These are phyloP conservation scores for Pythium brachiatum DNA, from an alignment of 352 stramenopile genomes.

Conservation along the genomic window DNA sequence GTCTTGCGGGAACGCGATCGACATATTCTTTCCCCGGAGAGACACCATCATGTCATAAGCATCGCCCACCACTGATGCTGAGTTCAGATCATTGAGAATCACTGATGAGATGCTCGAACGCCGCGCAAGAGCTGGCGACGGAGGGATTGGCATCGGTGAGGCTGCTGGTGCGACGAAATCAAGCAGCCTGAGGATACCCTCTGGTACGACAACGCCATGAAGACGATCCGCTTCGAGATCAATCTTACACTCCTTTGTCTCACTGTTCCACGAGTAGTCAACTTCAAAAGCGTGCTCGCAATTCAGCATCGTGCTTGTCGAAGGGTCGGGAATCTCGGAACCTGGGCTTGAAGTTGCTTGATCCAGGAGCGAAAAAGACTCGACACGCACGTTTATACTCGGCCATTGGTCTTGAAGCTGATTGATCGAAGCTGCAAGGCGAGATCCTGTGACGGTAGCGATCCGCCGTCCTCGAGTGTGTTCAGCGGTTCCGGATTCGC, in stretches of 20 bases:
- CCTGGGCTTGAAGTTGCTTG: constrained; percentile 27
- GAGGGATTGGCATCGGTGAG: neutral
- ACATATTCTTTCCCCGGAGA: constrained; percentile 44
- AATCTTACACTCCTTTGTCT: constrained; percentile 37
- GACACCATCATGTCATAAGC: constrained; percentile 44
- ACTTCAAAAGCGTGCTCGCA: constrained; percentile 43
- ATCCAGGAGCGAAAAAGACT: constrained; percentile 39
- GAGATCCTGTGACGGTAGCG: constrained; percentile 2
- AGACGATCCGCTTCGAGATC: constrained; percentile 49
- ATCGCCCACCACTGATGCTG: neutral
- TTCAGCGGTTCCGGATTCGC: neutral
- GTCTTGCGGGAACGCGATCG: constrained; percentile 56
- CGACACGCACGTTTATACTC: constrained; percentile 38
- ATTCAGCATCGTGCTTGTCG: constrained; percentile 28
- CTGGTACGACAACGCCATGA: constrained; percentile 50
- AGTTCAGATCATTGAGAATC: constrained; percentile 17
- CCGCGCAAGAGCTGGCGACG: constrained; percentile 19
- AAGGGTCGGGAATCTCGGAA: neutral
- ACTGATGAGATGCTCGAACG: constrained; percentile 55
- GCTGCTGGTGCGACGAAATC: constrained; percentile 46
- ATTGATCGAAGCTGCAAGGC: constrained; percentile 18
- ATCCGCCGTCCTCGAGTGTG: neutral
- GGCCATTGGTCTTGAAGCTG: constrained; percentile 47
- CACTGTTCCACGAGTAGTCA: constrained; percentile 62
- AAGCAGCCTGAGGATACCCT: constrained; percentile 39